These are phyloP conservation scores for Evernia prunastri DNA, from an alignment of 495 filamentous ascomycete genomes.

Conservation along the genomic window DNA sequence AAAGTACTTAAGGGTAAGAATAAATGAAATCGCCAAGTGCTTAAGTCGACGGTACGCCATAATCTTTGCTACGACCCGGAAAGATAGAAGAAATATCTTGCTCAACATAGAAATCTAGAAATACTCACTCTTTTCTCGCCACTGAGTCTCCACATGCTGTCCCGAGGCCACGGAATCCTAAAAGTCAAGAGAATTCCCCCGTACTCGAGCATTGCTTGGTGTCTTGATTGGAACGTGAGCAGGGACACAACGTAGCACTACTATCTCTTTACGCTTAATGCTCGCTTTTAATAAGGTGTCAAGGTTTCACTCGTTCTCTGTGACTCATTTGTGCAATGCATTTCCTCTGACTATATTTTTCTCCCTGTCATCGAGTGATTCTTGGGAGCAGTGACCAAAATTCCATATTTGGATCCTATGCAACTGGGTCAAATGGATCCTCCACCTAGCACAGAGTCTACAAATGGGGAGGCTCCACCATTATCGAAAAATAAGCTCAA, in stretches of 20 bases:
- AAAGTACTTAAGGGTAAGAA: too few species aligned
- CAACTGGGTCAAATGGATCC: not conserved
- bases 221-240: too few species aligned
- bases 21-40: too few species aligned
- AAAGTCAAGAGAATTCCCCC: too few species aligned
- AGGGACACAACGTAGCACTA: not conserved
- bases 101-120: too few species aligned
- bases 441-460: slow-evolving; percentile 1
- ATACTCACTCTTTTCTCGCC: too few species aligned
- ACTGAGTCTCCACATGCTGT: too few species aligned
- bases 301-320: not conserved
- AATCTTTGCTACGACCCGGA: too few species aligned
- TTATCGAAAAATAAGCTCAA: slow-evolving; percentile 80
- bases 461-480: slow-evolving; percentile 1
- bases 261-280: not conserved
- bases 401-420: not conserved
- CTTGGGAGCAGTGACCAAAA: not conserved
- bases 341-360: not conserved
- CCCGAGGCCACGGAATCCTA: too few species aligned
- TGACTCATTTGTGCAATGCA: not conserved
- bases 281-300: not conserved
- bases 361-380: not conserved
- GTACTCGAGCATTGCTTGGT: too few species aligned
- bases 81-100: too few species aligned
- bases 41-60: too few species aligned